A percentile compares a stretch with the other conserved stretches of the same genome.
phyloP scores from a whole-genome alignment of 331 rosid species.

The Arachis monticola region DNA sequence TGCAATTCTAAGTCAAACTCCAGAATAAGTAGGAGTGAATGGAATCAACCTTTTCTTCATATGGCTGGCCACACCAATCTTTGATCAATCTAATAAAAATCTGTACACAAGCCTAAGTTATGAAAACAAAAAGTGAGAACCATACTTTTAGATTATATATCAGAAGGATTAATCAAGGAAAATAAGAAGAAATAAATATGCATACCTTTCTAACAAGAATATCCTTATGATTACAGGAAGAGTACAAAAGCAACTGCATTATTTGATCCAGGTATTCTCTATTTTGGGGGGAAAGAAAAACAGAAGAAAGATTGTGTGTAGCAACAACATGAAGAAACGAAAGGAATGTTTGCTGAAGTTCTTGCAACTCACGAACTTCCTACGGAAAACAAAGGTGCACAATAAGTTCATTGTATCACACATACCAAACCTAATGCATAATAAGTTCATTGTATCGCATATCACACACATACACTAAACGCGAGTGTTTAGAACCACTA shows the following conservation, averaged over 20 bases:
- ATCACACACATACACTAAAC: conserved; percentile 17
- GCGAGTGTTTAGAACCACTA: not conserved
- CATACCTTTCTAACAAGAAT: conserved; percentile 87
- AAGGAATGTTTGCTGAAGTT: conserved; percentile 81
- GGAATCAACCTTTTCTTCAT: conserved; percentile 72
- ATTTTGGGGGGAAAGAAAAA: conserved; percentile 84
- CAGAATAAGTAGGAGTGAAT: conserved; percentile 24
- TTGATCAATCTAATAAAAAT: conserved; percentile 81
- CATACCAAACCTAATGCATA: too few species aligned
- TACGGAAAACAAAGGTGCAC: conserved; percentile 10
- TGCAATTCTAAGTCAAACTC: not conserved
- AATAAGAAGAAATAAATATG: conserved; percentile 36
- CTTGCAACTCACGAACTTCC: conserved; percentile 98
- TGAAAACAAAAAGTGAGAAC: conserved; percentile 13
- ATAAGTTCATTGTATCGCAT: conserved; percentile 10
- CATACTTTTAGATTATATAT: too few species aligned
- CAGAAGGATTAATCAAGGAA: conserved; percentile 5
- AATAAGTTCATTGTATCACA: conserved; percentile 3
- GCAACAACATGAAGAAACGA: conserved; percentile 92
- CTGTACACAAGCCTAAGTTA: conserved; percentile 85
- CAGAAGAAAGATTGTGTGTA: conserved; percentile 74
- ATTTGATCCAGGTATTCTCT: conserved; percentile 70
- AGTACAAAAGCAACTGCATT: conserved; percentile 80
- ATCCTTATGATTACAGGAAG: conserved; percentile 90
- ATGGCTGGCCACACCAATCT: conserved; percentile 86